A percentile compares a stretch with the other conserved stretches of the same genome.
Conservation (phyloP, 202 grass and related monocot species). For the Thinopyrum obtusiflorum region DNA sequence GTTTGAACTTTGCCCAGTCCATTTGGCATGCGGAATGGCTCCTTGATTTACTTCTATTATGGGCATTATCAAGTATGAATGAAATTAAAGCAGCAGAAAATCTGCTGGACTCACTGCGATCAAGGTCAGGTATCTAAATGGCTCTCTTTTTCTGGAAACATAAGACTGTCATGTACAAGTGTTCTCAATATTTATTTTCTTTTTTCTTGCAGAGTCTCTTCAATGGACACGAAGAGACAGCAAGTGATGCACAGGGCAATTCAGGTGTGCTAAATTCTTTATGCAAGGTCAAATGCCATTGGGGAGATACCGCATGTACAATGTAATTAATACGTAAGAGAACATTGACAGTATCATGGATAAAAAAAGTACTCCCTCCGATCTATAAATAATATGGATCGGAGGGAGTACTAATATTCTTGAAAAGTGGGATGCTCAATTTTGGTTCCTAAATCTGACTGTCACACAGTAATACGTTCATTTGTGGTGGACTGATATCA, state of each 20-base stretch:
- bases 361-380: background rate
- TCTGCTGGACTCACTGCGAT: slow-evolving; percentile 54
- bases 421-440: background rate
- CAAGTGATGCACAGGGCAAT: slow-evolving; percentile 54
- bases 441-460: background rate
- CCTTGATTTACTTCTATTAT: slow-evolving; percentile 62
- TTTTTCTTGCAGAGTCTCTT: slow-evolving; percentile 39
- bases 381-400: too few relatives aligned
- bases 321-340: background rate
- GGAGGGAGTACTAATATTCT: background rate
- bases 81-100: slow-evolving; percentile 44
- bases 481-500: background rate
- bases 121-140: slow-evolving; percentile 44
- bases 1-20: slow-evolving; percentile 41
- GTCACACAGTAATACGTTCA: background rate
- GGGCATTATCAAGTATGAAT: slow-evolving; percentile 54
- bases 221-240: slow-evolving; percentile 43
- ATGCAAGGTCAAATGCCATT: background rate
- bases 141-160: slow-evolving; percentile 3
- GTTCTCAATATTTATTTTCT: background rate
- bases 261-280: slow-evolving; percentile 34
- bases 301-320: background rate
- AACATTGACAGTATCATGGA: background rate
- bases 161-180: background rate
- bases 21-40: slow-evolving; percentile 65